Conservation (phyloP, 805 yeast species). For the Metschnikowia cubensis region DNA sequence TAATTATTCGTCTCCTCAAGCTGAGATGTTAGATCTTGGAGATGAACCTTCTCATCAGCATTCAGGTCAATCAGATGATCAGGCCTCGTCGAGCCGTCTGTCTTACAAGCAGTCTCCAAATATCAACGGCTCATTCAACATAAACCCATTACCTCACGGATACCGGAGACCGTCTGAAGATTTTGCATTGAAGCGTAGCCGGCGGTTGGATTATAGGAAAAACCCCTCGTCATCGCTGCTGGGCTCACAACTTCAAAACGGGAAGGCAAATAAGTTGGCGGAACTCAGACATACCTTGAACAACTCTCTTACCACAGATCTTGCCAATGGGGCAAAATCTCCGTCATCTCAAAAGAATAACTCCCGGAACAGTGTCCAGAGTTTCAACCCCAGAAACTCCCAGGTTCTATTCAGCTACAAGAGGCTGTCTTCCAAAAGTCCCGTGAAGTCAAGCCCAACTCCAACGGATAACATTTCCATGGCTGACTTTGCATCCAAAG, state of each 20-base stretch:
- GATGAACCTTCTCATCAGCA: constrained; percentile 12
- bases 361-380: constrained; percentile 10
- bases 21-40: constrained; percentile 14
- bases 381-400: constrained; percentile 26
- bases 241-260: constrained; percentile 24
- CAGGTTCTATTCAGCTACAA: constrained; percentile 36
- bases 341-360: neutral
- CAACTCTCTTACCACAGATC: neutral
- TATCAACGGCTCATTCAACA: neutral
- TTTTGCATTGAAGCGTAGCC: constrained; percentile 34
- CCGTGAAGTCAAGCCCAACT: neutral
- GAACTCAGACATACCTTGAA: constrained; percentile 20
- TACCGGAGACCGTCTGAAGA: constrained; percentile 12
- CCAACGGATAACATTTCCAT: constrained; percentile 1
- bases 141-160: neutral
- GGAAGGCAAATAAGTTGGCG: constrained; percentile 24
- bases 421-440: constrained; percentile 10
- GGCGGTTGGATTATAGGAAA: constrained; percentile 39
- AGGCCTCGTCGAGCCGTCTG: neutral
- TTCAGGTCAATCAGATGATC: neutral
- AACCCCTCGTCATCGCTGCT: constrained; percentile 18
- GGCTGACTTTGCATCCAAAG: constrained; percentile 9
- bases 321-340: neutral
- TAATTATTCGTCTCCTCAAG: constrained; percentile 8
- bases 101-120: neutral